Conservation (phyloP, 2,329 filamentous ascomycete species). For the Dryadomyces quercus-mongolicae region DNA sequence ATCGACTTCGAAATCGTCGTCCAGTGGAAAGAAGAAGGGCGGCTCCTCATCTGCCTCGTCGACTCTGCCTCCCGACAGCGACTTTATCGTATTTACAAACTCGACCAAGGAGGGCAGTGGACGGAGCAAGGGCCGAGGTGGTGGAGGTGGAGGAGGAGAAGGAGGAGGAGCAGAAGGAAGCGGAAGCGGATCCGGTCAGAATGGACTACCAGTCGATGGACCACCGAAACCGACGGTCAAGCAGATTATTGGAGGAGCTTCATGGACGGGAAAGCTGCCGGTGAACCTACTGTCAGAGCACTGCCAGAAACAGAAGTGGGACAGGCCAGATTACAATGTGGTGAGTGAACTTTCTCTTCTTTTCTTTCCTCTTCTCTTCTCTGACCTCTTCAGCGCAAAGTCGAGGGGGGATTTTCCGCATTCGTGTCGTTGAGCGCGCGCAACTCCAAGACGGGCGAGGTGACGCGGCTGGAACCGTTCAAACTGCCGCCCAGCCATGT, state of each 20-base stretch:
- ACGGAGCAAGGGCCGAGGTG: slow-evolving; percentile 23
- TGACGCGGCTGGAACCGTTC: slow-evolving; percentile 65
- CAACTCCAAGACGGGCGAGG: slow-evolving; percentile 74
- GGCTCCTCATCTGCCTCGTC: background rate
- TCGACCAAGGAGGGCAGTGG: slow-evolving; percentile 34
- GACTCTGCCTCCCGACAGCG: slow-evolving; percentile 29
- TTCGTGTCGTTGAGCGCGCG: slow-evolving; percentile 65
- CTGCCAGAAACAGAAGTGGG: slow-evolving; percentile 93
- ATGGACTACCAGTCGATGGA: slow-evolving; percentile 14
- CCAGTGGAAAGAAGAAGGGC: slow-evolving; percentile 8
- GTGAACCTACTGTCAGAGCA: slow-evolving; percentile 89
- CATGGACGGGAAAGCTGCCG: slow-evolving; percentile 94
- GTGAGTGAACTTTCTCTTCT: slow-evolving; percentile 21
- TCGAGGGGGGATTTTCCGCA: slow-evolving; percentile 62
- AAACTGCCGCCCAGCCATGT: slow-evolving; percentile 67
- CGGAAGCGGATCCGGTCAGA: too few relatives aligned
- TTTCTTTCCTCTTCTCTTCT: background rate
- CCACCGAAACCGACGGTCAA: slow-evolving; percentile 52
- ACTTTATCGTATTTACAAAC: slow-evolving; percentile 45
- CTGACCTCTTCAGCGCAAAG: slow-evolving; percentile 37
- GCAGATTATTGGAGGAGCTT: slow-evolving; percentile 84
- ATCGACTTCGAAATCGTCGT: background rate
- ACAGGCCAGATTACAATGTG: slow-evolving; percentile 83
- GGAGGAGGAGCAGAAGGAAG: background rate
- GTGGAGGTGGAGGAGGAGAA: background rate